Percentiles rank a stretch among this genome's conserved stretches.
Evolutionary conservation across 169 alveolate genomes (phyloP).

Genomic region (Cryptosporidium viatorum): DNA sequence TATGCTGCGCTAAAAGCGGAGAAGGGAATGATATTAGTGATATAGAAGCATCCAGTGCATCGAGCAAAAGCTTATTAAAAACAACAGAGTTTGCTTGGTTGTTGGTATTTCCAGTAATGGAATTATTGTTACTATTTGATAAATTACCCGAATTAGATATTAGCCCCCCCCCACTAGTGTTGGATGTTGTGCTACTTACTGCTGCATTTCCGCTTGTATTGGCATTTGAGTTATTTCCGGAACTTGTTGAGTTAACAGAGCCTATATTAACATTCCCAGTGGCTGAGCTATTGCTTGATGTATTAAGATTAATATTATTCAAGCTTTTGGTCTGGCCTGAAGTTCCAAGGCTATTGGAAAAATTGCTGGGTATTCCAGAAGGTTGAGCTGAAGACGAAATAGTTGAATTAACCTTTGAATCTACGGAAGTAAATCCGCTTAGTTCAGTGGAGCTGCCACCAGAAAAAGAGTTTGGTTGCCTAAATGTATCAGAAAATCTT

Average conservation of each 20-base stretch:
- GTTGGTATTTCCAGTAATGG: constrained; percentile 8
- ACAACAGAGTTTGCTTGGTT: constrained; percentile 2
- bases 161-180: background rate
- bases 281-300: background rate
- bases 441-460: background rate
- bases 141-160: background rate
- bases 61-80: constrained; percentile 43
- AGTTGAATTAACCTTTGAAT: background rate
- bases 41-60: constrained; percentile 58
- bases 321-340: background rate
- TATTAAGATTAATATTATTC: background rate
- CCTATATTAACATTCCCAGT: background rate
- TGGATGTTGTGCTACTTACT: background rate
- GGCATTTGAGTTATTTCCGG: background rate
- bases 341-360: background rate
- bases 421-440: background rate
- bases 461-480: background rate
- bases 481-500: background rate
- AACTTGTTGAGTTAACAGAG: background rate
- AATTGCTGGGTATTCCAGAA: background rate
- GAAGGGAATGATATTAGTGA: constrained; percentile 61
- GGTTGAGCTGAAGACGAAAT: background rate
- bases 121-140: constrained; percentile 10
- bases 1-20: constrained; percentile 50
- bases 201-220: background rate